Conservation (phyloP, 106 monocot species). For the Cymbidium sinense region DNA sequence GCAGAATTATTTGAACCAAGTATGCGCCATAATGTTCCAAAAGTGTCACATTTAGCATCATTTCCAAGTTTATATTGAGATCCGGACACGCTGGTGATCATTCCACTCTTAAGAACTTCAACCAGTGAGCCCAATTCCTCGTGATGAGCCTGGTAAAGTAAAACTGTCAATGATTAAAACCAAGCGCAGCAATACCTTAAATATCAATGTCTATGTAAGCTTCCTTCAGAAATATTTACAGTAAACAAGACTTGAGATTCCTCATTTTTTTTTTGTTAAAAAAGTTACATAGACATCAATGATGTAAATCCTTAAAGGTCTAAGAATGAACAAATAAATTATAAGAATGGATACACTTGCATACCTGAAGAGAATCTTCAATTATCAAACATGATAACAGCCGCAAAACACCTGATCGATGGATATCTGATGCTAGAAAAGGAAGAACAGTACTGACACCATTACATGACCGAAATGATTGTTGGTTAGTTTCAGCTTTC, state of each 20-base stretch:
- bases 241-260: neutral
- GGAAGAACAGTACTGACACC: conserved; percentile 72
- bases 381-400: conserved; percentile 77
- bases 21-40: conserved; percentile 87
- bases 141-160: conserved; percentile 60
- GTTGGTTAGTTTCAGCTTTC: conserved; percentile 83
- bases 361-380: conserved; percentile 87
- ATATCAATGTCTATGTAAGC: neutral
- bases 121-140: conserved; percentile 80
- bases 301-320: neutral
- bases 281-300: neutral
- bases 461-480: conserved; percentile 70
- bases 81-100: conserved; percentile 68
- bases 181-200: neutral
- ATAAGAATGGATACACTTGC: conserved; percentile 4
- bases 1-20: conserved; percentile 76
- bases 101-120: conserved; percentile 93
- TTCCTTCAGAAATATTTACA: neutral
- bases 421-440: conserved; percentile 75
- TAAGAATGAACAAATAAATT: neutral
- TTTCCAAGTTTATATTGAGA: conserved; percentile 77
- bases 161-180: conserved; percentile 6
- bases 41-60: conserved; percentile 87
- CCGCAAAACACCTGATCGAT: conserved; percentile 74
- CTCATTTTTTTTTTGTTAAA: neutral